Conservation (phyloP, 495 filamentous ascomycete genomes). For the Lentithecium fluviatile region DNA sequence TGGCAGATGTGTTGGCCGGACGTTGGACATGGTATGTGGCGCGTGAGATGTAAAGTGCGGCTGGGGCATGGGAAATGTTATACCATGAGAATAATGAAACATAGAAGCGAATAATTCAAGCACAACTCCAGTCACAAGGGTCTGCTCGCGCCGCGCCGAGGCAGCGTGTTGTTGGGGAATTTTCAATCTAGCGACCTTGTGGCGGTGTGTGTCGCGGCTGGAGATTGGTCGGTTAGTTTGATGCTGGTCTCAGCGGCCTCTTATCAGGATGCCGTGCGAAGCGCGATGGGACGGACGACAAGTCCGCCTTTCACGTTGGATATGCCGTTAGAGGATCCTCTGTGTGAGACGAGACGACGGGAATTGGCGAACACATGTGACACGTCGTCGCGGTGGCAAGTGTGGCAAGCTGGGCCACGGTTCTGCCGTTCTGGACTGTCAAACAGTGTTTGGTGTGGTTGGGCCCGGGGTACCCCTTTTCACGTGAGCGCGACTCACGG, state of each 20-base stretch:
- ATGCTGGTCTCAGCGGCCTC: background rate
- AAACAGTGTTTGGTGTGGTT: background rate
- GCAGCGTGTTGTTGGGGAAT: background rate
- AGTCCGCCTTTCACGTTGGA: background rate
- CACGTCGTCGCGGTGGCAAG: background rate
- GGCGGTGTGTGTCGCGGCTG: background rate
- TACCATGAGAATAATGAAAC: slow-evolving; percentile 2
- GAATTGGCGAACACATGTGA: background rate
- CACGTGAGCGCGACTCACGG: background rate
- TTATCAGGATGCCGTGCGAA: background rate
- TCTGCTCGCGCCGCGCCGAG: background rate
- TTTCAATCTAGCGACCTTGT: slow-evolving; percentile 14
- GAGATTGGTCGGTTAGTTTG: background rate
- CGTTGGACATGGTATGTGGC: background rate
- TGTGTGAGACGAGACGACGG: background rate
- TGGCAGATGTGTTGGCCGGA: background rate
- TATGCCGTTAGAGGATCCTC: background rate
- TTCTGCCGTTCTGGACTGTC: background rate
- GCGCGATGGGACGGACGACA: background rate
- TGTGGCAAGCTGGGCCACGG: background rate
- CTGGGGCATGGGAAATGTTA: background rate
- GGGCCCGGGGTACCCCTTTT: background rate
- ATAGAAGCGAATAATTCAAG: background rate
- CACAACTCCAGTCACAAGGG: slow-evolving; percentile 1
- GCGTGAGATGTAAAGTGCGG: slow-evolving; percentile 6